Evolutionary conservation across 306 rosid genomes (phyloP), one percentile per base, ranked within the genome.

Genomic region (Lagenaria siceraria): DNA sequence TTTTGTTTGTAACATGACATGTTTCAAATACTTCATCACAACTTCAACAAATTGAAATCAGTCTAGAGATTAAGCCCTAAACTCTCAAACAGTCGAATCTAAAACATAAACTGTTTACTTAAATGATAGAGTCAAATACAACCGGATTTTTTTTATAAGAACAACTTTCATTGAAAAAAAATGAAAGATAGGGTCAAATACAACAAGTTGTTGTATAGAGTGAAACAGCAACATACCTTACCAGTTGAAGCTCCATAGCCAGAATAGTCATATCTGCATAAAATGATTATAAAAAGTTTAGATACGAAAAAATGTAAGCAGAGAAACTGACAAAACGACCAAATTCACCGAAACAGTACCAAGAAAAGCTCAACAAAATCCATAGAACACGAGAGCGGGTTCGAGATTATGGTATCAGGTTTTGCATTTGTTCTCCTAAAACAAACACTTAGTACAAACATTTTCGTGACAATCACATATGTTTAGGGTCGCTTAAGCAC

Each of bases 211-310:
- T 13, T 2, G 15, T 9, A 7, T 33, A 55, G 61, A 65, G 36
- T 51, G 38, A 78, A 49, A 80, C 77, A 75, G 73, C 78, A 52
- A 77, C 86, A 80, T 88, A 96, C 99, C 93, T 88, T 87, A 82
- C 99, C 99, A 25, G 96, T 88, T 66, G 99, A 96, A 86, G 97
- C 98, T 81, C 99, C 99, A 80, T 96, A 96, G 61, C 99, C 99
- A 84, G 98, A 96, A 80, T 90, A 96, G 83, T 96, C 99, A 79
- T 90, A 96, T 82, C 99, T 96, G 98, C 88, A 88, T 70, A 52
- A 82, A 22, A 82, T 75, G 80, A 71, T 61, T 29, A 22, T 10
- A 10, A 7, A 43, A 27, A 35, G 15, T 38, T 36, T 58, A 63
- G 42, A 21, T 51, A 24, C 19, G 35, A 35, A 33, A 29, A 70